A percentile compares a stretch with the other conserved stretches of the same genome.
Evolutionary conservation across 257 asterid genomes (phyloP).

Genomic region (Nicotiana paniculata): DNA sequence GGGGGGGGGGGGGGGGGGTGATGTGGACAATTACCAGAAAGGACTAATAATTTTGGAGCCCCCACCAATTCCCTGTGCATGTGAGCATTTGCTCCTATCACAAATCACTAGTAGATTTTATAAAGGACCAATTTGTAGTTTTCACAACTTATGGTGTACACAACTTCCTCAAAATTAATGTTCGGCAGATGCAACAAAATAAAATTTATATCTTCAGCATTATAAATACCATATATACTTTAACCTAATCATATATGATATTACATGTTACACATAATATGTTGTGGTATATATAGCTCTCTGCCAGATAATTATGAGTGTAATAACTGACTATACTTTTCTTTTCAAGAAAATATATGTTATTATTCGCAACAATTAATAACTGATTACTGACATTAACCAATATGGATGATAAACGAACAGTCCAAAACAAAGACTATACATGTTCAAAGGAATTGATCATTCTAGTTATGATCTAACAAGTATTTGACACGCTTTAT

Average conservation of each 20-base stretch:
- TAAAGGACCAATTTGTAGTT: background rate
- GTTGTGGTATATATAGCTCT: background rate
- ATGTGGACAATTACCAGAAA: conserved; percentile 30
- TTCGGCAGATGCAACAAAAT: background rate
- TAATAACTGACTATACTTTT: background rate
- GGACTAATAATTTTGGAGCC: conserved; percentile 12
- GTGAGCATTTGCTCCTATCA: conserved; percentile 10
- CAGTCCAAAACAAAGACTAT: no score
- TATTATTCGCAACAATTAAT: background rate
- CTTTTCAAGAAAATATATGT: background rate
- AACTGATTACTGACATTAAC: no score
- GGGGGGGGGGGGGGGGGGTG: background rate
- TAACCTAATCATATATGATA: background rate
- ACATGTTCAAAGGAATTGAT: no score
- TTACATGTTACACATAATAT: background rate
- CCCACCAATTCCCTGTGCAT: conserved; percentile 17
- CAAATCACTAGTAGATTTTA: background rate
- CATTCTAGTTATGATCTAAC: no score
- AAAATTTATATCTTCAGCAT: background rate
- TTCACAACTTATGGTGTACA: conserved; percentile 1
- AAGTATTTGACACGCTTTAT: background rate
- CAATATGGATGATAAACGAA: no score
- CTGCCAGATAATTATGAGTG: background rate
- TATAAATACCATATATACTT: background rate
- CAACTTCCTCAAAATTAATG: background rate